Base-by-base conservation (phyloP, 352 stramenopile genomes). In the Aphanomyces invadans region DNA sequence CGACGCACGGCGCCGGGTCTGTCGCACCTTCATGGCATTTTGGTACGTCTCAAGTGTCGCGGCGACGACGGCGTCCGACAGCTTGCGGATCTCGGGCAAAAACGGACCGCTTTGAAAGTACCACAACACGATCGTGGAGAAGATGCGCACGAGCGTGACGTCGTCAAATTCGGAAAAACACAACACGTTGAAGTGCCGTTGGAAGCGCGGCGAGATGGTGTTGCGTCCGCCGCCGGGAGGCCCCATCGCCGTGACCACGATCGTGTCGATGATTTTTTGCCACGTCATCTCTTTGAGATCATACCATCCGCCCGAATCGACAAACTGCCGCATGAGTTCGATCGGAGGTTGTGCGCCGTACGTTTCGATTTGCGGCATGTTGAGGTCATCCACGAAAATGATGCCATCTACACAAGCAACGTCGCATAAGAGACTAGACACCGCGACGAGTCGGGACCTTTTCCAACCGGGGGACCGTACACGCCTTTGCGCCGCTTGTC, bases 101-200 rank as follows among this genome's bases (percentile, higher is more conserved):
- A 96, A 96, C 28, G 76, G 42, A 31, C 86, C 77, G 15, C 65
- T 76, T 0, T 62, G 66, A 42, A 97, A 94, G 67, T 95, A 92
- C 81, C 82, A 93, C 23, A 82, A 70, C 25, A 97, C 67, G 62
- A 98, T 97, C 12, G 88, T 97, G 19, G 76, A 83, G 75, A 98
- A 98, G 51, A 98, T 98, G 4, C 87, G 77, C 11, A 80, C 90
- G 42, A 98, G 78, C 29, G 91, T 97, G n/a, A 66, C 69, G 70
- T 97, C 89, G 67, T 98, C 90, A 69, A 98, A 98, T 55, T 96
- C 88, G 1, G 89, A 92, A 57, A 98, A 96, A 65, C 88, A 97
- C 4, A 98, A 64, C 25, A 98, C 65, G 62, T 97, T 96, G 65
- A 97, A 98, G 65, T 97, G 90, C 0, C 90, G 80, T 55, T 97